These are phyloP conservation scores for Sclerotinia borealis DNA, from an alignment of 2,329 filamentous ascomycete species.

Conservation along the genomic window DNA sequence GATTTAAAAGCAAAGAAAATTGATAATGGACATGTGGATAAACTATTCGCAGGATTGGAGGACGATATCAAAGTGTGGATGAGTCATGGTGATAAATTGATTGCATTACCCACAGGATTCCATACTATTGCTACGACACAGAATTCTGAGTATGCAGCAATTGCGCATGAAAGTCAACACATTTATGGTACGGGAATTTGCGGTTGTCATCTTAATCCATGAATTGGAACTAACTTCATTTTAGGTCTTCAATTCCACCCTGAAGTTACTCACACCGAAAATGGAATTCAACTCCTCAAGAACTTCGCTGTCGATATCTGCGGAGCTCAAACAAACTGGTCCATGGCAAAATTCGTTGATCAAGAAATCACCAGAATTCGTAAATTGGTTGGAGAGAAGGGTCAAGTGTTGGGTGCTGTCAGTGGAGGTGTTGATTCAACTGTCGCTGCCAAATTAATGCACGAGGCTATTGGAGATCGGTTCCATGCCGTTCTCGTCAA, in stretches of 20 bases:
- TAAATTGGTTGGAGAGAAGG: constrained; percentile 71
- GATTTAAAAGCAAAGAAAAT: constrained; percentile 53
- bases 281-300: constrained; percentile 62
- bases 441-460: constrained; percentile 58
- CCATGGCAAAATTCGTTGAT: constrained; percentile 76
- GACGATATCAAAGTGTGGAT: constrained; percentile 71
- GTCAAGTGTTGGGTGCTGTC: constrained; percentile 73
- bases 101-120: constrained; percentile 66
- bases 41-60: constrained; percentile 70
- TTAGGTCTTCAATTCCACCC: constrained; percentile 45
- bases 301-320: constrained; percentile 88
- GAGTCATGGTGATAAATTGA: constrained; percentile 85
- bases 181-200: constrained; percentile 52
- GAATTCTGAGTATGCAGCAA: constrained; percentile 75
- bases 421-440: constrained; percentile 34
- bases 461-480: constrained; percentile 76
- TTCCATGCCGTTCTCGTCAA: constrained; percentile 79
- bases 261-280: constrained; percentile 52
- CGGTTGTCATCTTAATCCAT: neutral
- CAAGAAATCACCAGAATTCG: constrained; percentile 77
- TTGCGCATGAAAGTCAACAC: constrained; percentile 63
- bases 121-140: constrained; percentile 65
- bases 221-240: neutral
- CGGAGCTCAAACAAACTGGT: constrained; percentile 70
- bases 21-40: constrained; percentile 57